Evolutionary conservation across 2,329 filamentous ascomycete genomes (phyloP), one percentile per base, ranked within the genome.

Genomic region (Chaetomium globosum): DNA sequence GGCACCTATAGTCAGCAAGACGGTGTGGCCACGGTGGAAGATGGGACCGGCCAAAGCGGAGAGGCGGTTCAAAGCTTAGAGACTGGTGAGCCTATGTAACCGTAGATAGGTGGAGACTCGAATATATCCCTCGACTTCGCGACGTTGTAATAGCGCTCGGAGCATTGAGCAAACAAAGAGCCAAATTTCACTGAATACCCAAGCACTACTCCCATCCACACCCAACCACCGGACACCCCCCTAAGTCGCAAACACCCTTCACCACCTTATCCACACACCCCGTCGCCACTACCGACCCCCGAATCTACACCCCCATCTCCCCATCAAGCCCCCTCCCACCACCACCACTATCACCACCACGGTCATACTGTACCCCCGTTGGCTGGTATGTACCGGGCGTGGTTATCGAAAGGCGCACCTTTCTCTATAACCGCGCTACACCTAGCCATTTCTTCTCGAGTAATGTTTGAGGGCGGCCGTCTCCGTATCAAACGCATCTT

Each of bases 401-500:
- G 19, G 13, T 16, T 55, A 61, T 48, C 67, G 39, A 66, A 65
- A 58, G 58, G 49, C 63, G 12, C 23, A 90, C 92, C 90, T 97
- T 98, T 79, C 96, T 97, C 80, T 98, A 93, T 76, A 98, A 78
- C 65, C 94, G 86, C 73, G 97, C 92, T 31, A 97, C 90, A 73
- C 92, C 94, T n/a, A 93, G 97, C 94, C 94, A 98, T 82, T 98
- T 98, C 85, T 97, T 97, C 83, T 97, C 94, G 69, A 98, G 80
- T 43, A 98, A 79, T 1, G 91, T 90, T 78, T 97, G 92, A 80
- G 97, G 82, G 96, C 96, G 60, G 89, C 84, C 26, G 91, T 96
- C 31, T 85, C 85, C 68, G 90, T 82, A 75, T 96, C 92, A 73
- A 96, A 93, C 59, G 79, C 79, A 55, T 85, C 79, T 70, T 90